Percentiles rank a stretch among this genome's conserved stretches.
Evolutionary conservation across 164 flowering plant species (phyloP).

Genomic region (Brasenia schreberi): DNA sequence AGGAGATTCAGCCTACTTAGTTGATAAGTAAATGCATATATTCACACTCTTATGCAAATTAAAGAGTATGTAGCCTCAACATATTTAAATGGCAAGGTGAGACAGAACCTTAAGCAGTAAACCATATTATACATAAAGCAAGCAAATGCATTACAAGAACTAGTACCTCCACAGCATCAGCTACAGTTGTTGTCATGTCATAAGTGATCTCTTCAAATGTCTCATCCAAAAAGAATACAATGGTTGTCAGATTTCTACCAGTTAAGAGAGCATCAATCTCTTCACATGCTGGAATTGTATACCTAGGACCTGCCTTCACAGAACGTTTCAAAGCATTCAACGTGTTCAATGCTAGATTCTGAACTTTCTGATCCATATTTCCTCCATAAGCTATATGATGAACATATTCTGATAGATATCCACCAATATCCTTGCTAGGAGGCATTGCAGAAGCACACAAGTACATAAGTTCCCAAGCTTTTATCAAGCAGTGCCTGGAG

Average conservation of each 20-base stretch:
- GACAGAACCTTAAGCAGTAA: background rate
- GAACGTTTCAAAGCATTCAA: slow-evolving; percentile 81
- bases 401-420: slow-evolving; percentile 79
- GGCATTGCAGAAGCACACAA: slow-evolving; percentile 97
- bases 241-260: slow-evolving; percentile 83
- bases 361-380: slow-evolving; percentile 53
- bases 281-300: slow-evolving; percentile 77
- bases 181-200: slow-evolving; percentile 92
- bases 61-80: too few relatives aligned
- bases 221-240: slow-evolving; percentile 97
- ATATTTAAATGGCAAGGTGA: too few relatives aligned
- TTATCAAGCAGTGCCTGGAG: slow-evolving; percentile 60
- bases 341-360: slow-evolving; percentile 65
- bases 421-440: slow-evolving; percentile 94
- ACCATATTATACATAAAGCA: background rate
- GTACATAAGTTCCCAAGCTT: slow-evolving; percentile 95
- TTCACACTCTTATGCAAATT: too few relatives aligned
- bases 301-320: slow-evolving; percentile 94
- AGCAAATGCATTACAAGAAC: background rate
- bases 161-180: slow-evolving; percentile 92
- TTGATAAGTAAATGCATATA: too few relatives aligned
- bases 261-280: slow-evolving; percentile 88
- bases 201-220: slow-evolving; percentile 97
- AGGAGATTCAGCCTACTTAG: too few relatives aligned
- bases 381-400: slow-evolving; percentile 69